Evolutionary conservation across 257 asterid species (phyloP).

Genomic region (Solanum arcanum): DNA sequence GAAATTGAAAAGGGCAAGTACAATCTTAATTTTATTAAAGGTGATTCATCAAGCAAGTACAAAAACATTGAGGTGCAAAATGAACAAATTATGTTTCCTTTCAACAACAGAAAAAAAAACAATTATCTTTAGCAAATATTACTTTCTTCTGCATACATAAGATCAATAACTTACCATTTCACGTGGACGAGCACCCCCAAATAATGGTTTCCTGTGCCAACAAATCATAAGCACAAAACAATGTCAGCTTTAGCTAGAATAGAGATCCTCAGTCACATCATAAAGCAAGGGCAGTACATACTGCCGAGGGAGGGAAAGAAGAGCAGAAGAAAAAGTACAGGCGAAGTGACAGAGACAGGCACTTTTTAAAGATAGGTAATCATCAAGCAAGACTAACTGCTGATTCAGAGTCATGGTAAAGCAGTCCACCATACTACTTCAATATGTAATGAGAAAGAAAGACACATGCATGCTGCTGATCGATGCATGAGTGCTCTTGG

Average conservation of each 20-base stretch:
- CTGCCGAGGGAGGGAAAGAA: not conserved
- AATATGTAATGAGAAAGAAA: not conserved
- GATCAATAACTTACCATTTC: conserved; percentile 52
- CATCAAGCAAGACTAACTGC: not conserved
- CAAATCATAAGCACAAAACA: conserved; percentile 13
- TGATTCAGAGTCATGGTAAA: not conserved
- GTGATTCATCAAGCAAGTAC: not conserved
- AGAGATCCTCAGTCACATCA: not conserved
- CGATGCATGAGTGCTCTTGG: not conserved
- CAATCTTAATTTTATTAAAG: not conserved
- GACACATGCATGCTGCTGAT: not conserved
- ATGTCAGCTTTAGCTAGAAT: conserved; percentile 10
- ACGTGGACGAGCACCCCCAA: conserved; percentile 82
- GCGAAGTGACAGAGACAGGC: not conserved
- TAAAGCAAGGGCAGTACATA: not conserved
- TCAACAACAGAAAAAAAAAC: not conserved
- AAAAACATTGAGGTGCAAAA: not conserved
- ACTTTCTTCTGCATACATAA: not conserved
- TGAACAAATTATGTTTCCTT: not conserved
- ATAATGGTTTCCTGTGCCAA: conserved; percentile 50
- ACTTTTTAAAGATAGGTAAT: not conserved
- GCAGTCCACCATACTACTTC: not conserved
- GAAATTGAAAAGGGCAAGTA: not conserved
- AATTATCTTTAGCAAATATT: not conserved
- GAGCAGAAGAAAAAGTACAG: not conserved